Evolutionary conservation across 305 asterid genomes (phyloP).

Genomic region (Coffea humblotiana): DNA sequence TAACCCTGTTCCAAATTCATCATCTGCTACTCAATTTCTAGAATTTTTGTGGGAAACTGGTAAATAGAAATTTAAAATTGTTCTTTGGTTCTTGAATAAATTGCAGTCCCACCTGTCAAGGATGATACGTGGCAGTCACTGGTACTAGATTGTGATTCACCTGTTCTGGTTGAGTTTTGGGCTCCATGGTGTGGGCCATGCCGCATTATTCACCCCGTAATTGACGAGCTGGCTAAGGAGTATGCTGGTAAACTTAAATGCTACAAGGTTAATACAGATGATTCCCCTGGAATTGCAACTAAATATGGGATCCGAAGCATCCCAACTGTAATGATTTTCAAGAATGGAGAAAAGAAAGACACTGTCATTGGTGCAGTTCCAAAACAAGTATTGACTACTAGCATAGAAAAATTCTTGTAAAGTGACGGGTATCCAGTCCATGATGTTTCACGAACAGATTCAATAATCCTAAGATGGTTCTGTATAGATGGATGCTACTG

Average conservation of each 20-base stretch:
- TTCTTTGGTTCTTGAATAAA: conserved; percentile 9
- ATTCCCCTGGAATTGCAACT: conserved; percentile 68
- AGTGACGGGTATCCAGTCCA: conserved; percentile 10
- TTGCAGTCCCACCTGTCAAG: conserved; percentile 56
- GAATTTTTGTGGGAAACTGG: not conserved
- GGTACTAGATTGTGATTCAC: conserved; percentile 48
- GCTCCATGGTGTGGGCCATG: conserved; percentile 99
- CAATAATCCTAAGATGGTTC: conserved; percentile 25
- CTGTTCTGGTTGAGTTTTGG: conserved; percentile 93
- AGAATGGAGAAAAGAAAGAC: conserved; percentile 83
- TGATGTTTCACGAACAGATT: conserved; percentile 18
- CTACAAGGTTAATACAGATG: conserved; percentile 89
- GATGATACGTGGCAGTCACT: conserved; percentile 57
- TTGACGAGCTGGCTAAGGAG: conserved; percentile 69
- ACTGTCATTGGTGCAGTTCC: conserved; percentile 91
- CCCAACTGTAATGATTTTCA: conserved; percentile 82
- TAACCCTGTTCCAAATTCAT: not conserved
- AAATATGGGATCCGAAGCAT: conserved; percentile 85
- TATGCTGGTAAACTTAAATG: conserved; percentile 71
- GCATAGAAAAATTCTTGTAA: conserved; percentile 81
- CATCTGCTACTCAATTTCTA: not conserved
- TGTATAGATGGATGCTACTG: conserved; percentile 30
- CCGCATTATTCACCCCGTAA: conserved; percentile 80
- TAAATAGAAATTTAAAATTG: not conserved
- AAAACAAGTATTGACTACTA: conserved; percentile 58